Conservation (phyloP, 345 rosid genomes). For the Populus ilicifolia region DNA sequence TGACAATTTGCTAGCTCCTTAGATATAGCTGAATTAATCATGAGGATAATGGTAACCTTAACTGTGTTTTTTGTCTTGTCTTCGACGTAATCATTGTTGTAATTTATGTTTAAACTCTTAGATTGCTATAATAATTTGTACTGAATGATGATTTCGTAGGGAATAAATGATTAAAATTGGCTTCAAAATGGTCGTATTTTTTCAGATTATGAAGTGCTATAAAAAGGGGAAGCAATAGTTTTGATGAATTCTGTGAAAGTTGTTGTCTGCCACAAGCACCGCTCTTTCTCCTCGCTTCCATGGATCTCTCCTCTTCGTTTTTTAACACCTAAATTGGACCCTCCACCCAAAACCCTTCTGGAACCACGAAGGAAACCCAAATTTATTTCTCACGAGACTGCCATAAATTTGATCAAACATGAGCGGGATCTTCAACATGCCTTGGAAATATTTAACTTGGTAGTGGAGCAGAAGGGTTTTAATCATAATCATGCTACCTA, state of each 20-base stretch:
- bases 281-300: slow-evolving; percentile 33
- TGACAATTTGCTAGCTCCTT: too few species aligned
- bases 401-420: slow-evolving; percentile 57
- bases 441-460: slow-evolving; percentile 64
- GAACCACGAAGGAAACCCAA: slow-evolving; percentile 36
- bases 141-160: too few species aligned
- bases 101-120: too few species aligned
- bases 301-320: slow-evolving; percentile 60
- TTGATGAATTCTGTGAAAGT: slow-evolving; percentile 9
- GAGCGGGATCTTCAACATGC: slow-evolving; percentile 76
- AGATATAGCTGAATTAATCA: too few species aligned
- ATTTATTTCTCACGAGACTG: slow-evolving; percentile 60
- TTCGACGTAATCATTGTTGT: too few species aligned
- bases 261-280: background rate
- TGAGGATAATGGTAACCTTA: too few species aligned
- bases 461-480: slow-evolving; percentile 64
- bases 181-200: background rate
- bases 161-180: too few species aligned
- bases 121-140: too few species aligned
- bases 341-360: slow-evolving; percentile 27
- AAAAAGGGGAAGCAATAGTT: background rate
- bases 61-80: too few species aligned
- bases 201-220: background rate
- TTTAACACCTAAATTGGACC: slow-evolving; percentile 26
- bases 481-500: slow-evolving; percentile 81